These are phyloP conservation scores for Marasmius fiardii DNA, from an alignment of 1,284 basidiomycete genomes.

Conservation along the genomic window DNA sequence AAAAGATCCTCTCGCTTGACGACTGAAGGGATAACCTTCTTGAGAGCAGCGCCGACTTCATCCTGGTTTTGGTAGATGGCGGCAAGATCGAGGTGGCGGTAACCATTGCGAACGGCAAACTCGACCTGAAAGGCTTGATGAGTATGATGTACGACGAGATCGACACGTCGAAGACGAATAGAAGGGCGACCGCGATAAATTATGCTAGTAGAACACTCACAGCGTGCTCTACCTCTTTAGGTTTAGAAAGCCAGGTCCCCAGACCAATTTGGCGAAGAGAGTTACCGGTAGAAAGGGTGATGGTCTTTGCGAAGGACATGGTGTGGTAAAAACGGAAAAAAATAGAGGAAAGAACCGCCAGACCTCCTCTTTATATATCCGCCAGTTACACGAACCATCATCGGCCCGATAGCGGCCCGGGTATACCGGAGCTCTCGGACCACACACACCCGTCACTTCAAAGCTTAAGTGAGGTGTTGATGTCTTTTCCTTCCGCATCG, in stretches of 20 bases:
- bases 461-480: too few species aligned
- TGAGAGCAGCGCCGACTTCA: conserved; percentile 69
- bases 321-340: conserved; percentile 6
- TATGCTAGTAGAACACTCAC: conserved; percentile 35
- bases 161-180: conserved; percentile 3
- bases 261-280: conserved; percentile 73
- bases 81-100: conserved; percentile 80
- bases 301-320: conserved; percentile 60
- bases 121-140: conserved; percentile 49
- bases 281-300: conserved; percentile 50
- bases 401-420: too few species aligned
- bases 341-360: background rate
- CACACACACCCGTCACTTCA: too few species aligned
- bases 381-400: background rate
- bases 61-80: conserved; percentile 73
- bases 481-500: too few species aligned
- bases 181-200: background rate
- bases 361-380: background rate
- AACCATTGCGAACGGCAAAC: conserved; percentile 68
- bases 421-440: too few species aligned
- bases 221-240: conserved; percentile 75
- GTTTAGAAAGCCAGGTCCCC: conserved; percentile 80
- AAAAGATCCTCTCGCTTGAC: conserved; percentile 82
- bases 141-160: conserved; percentile 3
- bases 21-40: conserved; percentile 76